Evolutionary conservation across 768 basidiomycete genomes (phyloP), one percentile per base, ranked within the genome.

Genomic region (Mycena metata): DNA sequence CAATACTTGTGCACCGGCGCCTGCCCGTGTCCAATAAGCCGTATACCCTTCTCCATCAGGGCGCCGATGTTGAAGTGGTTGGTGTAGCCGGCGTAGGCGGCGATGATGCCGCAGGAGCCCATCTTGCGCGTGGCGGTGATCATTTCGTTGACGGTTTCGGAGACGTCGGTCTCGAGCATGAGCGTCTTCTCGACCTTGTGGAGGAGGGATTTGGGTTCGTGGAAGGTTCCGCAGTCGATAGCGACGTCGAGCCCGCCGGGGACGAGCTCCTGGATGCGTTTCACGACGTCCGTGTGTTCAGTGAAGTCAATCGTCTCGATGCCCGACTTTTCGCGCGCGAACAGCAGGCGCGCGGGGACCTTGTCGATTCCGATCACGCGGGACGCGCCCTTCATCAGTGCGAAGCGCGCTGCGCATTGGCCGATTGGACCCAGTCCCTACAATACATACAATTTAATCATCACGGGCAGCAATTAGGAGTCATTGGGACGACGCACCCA

Each of bases 1-100:
- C 91, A 93, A 79, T 91, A 92, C 54, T 84, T 83, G 73, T 91
- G 91, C 1, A 92, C 90, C 5, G 91, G 92, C 0, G 91, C 90
- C 80, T 93, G 91, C 1, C 91, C 91, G 69, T 91, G 90, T 9
- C 91, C 91, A 72, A 91, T 90, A 57, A 92, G 81, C 69, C 90
- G 80, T 19, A 91, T 79, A 11, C 91, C 91, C 77, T 90, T 90
- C 82, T 94, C 91, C 91, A 93, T 93, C 35, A 94, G 73, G 0
- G 91, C 89, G 10, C 92, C 91, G 58, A 94, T 80, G 74, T 90
- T 91, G 76, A 91, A 84, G 24, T 84, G 86, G 76, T 93, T 91
- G 23, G 89, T 88, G 78, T 82, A 89, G 0, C 89, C 90, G 8
- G 87, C 82, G 72, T 93, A 94, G 5, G 85, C 91, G 12, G 89